Evolutionary conservation across 768 basidiomycete species (phyloP), one percentile per base, ranked within the genome.

Genomic region (Trichaptum fuscoviolaceum): DNA sequence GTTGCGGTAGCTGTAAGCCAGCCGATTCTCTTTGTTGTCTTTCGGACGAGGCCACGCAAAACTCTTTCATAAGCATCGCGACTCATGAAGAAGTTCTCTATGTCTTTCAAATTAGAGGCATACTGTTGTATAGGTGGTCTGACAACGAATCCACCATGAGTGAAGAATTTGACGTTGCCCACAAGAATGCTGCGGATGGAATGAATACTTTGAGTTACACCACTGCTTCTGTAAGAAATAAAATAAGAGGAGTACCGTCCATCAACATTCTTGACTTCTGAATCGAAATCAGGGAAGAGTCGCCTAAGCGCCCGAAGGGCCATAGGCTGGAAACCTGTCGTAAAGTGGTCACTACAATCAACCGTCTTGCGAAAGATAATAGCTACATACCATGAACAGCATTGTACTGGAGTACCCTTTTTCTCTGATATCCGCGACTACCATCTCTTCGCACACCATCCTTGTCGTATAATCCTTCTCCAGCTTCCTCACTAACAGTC

Each of bases 51-150:
- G 15, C 76, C 73, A 26, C 75, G 70, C 17, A 78, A 63, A 5
- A 77, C 68, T 2, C 75, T 77, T 67, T 78, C 77, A 34, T 74
- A 69, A 26, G 69, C 69, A 18, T 70, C 69, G 18, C 77, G 71
- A 27, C 69, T 71, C 20, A 69, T 58, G 63, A 65, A 70, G 42
- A 74, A 62, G 4, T 68, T 72, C 25, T 72, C 67, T 17, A 72
- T 71, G 23, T 72, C 65, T 1, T 58, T 35, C 57, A 66, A 67
- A 23, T 65, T 67, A 60, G 65, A 68, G 24, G 69, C 35, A 35
- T 70, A 36, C 25, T 66, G 63, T 1, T 12, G 42, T 52, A 52
- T 52, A 2, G 42, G 42, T 20, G 72, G 70, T 35, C 65, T 60
- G 2, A 61, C 52, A 58, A 68, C 58, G 20, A 61, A 64, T 24